Evolutionary conservation across 108 stramenopile species (phyloP).

Genomic region (Conticribra weissflogii): DNA sequence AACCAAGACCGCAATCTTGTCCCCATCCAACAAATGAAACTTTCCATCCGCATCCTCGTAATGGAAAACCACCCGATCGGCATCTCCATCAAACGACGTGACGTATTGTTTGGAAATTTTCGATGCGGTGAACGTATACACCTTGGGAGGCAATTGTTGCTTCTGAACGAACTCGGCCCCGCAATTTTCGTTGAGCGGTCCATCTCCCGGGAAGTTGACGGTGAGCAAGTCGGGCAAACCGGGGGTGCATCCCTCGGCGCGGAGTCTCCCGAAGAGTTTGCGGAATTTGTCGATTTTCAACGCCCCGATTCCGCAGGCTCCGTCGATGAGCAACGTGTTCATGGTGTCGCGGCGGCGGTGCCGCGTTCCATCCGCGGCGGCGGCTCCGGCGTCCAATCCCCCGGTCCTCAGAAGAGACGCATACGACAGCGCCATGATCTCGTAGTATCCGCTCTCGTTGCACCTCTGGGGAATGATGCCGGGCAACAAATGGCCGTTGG

Average conservation of each 20-base stretch:
- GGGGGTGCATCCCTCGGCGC: conserved; percentile 30
- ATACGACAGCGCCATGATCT: conserved; percentile 78
- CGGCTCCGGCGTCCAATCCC: conserved; percentile 10
- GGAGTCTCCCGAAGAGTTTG: conserved; percentile 36
- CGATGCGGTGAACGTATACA: conserved; percentile 41
- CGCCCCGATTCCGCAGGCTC: conserved; percentile 94
- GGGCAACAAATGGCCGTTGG: conserved; percentile 68
- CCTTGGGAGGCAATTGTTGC: conserved; percentile 63
- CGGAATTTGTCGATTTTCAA: conserved; percentile 48
- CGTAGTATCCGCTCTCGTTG: conserved; percentile 79
- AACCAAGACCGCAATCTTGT: conserved; percentile 93
- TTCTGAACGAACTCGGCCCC: conserved; percentile 98
- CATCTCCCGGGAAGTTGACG: conserved; percentile 69
- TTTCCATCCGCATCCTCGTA: conserved; percentile 40
- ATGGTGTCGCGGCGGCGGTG: background rate
- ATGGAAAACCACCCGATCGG: conserved; percentile 98
- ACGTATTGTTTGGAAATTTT: conserved; percentile 49
- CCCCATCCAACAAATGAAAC: conserved; percentile 93
- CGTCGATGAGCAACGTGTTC: conserved; percentile 74
- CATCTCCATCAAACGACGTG: conserved; percentile 97
- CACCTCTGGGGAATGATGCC: conserved; percentile 64
- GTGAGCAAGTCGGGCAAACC: conserved; percentile 38
- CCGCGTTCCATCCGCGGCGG: conserved; percentile 4
- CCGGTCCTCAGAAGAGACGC: conserved; percentile 55
- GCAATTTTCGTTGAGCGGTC: conserved; percentile 87